phyloP scores from a whole-genome alignment of 345 rosid species.

The Linum tenue region DNA sequence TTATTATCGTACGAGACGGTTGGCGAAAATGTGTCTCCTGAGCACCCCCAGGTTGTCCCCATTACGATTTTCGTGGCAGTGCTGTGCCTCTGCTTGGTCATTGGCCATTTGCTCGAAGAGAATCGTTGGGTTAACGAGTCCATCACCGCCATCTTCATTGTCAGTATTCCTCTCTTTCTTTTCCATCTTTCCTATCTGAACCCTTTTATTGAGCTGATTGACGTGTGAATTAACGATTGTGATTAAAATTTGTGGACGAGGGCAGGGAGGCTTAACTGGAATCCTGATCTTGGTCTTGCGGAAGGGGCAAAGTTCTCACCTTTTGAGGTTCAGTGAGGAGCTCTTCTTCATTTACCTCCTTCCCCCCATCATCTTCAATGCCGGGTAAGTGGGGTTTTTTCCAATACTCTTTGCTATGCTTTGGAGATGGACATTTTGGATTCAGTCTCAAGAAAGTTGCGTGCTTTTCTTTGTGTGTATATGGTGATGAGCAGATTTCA shows the following conservation, averaged over 20 bases:
- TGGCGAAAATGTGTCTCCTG: neutral
- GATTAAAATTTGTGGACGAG: neutral
- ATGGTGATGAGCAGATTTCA: conserved; percentile 47
- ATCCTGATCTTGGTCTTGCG: conserved; percentile 42
- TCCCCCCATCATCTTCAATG: conserved; percentile 93
- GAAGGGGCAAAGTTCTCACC: conserved; percentile 73
- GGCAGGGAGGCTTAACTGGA: conserved; percentile 62
- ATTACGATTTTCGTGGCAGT: conserved; percentile 66
- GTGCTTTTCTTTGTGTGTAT: neutral
- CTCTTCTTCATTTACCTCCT: conserved; percentile 89
- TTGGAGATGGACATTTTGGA: neutral
- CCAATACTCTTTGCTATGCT: neutral
- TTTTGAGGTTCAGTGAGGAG: conserved; percentile 64
- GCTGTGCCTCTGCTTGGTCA: conserved; percentile 60
- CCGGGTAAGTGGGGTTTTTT: conserved; percentile 49
- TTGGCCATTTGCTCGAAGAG: conserved; percentile 84
- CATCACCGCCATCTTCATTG: conserved; percentile 76
- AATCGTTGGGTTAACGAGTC: conserved; percentile 90
- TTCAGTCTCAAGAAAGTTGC: neutral
- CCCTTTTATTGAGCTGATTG: neutral
- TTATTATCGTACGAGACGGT: no score
- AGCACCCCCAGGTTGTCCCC: conserved; percentile 41
- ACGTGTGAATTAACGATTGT: neutral
- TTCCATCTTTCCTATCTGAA: neutral
- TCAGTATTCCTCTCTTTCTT: conserved; percentile 14